These are phyloP conservation scores for Detonula confervacea DNA, from an alignment of 352 stramenopile species.

Conservation along the genomic window DNA sequence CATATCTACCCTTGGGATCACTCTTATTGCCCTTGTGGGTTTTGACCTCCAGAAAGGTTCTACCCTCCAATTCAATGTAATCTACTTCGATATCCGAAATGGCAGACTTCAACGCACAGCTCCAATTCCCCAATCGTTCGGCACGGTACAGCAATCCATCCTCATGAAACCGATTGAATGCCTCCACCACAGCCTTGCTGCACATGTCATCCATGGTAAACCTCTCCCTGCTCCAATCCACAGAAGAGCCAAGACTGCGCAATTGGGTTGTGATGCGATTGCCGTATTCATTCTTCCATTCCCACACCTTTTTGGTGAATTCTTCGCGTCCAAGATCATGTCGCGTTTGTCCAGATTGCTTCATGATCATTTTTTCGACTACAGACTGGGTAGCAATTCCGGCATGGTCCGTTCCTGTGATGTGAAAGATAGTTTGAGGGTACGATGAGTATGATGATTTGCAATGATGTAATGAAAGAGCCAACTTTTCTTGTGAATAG, in stretches of 20 bases:
- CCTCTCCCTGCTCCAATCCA: conserved; percentile 96
- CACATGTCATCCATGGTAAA: conserved; percentile 98
- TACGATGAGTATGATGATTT: neutral
- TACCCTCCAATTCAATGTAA: conserved; percentile 95
- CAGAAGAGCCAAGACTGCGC: conserved; percentile 89
- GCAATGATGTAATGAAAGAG: too few species aligned
- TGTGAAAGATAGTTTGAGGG: neutral
- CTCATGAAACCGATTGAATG: conserved; percentile 97
- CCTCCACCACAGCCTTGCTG: conserved; percentile 94
- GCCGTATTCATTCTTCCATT: conserved; percentile 98
- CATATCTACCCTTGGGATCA: conserved; percentile 94
- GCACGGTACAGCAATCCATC: conserved; percentile 96
- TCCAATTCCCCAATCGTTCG: conserved; percentile 99
- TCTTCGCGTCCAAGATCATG: conserved; percentile 96
- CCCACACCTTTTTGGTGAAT: conserved; percentile 95
- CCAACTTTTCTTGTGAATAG: neutral
- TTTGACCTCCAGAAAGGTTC: conserved; percentile 94
- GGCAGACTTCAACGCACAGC: conserved; percentile 93
- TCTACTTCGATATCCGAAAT: conserved; percentile 97
- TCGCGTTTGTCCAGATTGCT: conserved; percentile 88
- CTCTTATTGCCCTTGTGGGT: conserved; percentile 89
- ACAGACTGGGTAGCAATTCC: conserved; percentile 99
- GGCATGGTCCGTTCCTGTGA: conserved; percentile 93
- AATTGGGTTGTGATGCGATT: conserved; percentile 96
- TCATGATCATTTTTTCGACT: conserved; percentile 98